Conservation (phyloP, 768 basidiomycete species). For the Sarcodon sp. region DNA sequence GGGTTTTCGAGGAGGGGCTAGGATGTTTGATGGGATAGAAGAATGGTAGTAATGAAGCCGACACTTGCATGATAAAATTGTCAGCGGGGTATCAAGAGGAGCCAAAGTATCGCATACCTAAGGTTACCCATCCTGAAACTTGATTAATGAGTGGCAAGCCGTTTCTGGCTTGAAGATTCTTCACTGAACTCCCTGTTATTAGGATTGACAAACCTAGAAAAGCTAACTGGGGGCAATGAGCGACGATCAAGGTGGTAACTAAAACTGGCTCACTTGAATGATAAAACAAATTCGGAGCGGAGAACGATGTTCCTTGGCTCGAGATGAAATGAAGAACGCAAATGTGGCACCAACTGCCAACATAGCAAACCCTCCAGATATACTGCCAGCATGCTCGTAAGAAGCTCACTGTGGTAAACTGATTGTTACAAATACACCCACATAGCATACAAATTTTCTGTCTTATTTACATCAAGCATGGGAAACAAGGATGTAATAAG, state of each 20-base stretch:
- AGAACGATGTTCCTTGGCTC: background rate
- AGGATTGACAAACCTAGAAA: slow-evolving; percentile 34
- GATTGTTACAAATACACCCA: slow-evolving; percentile 20
- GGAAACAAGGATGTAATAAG: slow-evolving; percentile 54
- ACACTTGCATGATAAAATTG: slow-evolving; percentile 18
- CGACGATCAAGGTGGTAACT: slow-evolving; percentile 1
- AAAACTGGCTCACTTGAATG: slow-evolving; percentile 1
- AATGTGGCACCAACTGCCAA: slow-evolving; percentile 18
- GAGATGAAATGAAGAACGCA: slow-evolving; percentile 2
- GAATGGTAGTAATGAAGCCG: slow-evolving; percentile 41
- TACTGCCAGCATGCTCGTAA: background rate
- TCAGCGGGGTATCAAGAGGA: background rate
- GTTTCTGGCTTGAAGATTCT: slow-evolving; percentile 46
- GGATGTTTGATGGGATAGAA: slow-evolving; percentile 18
- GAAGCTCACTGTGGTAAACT: no score
- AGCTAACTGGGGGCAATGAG: slow-evolving; percentile 20
- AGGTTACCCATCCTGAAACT: slow-evolving; percentile 45
- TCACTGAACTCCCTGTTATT: slow-evolving; percentile 45
- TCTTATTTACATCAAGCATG: slow-evolving; percentile 57
- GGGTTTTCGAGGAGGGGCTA: slow-evolving; percentile 34
- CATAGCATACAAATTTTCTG: slow-evolving; percentile 50
- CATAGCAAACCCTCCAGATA: slow-evolving; percentile 32
- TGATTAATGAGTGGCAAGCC: slow-evolving; percentile 57
- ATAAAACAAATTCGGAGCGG: background rate
- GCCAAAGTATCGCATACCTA: slow-evolving; percentile 32